phyloP scores from a whole-genome alignment of 2,329 filamentous ascomycete genomes.

The Apiospora koreana region DNA sequence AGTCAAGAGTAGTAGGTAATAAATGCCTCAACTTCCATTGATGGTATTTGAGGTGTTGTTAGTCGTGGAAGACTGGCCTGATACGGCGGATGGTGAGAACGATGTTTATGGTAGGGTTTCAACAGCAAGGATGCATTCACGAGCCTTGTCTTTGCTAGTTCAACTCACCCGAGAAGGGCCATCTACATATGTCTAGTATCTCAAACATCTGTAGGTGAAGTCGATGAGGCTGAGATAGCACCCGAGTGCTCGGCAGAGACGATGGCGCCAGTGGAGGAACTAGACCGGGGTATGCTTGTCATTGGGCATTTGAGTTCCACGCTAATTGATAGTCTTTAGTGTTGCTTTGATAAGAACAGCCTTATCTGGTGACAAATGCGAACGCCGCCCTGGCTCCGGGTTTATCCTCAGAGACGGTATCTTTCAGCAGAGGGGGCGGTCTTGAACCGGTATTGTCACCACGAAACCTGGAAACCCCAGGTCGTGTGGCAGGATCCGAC shows the following conservation, averaged over 20 bases:
- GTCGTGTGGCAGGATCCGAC: neutral
- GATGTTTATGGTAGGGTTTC: neutral
- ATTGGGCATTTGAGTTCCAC: neutral
- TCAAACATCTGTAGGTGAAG: neutral
- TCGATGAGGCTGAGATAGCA: neutral
- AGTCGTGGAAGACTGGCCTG: neutral
- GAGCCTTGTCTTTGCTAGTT: no score
- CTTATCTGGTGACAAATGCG: slow-evolving; percentile 8
- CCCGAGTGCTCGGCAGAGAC: neutral
- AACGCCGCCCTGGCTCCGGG: neutral
- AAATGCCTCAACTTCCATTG: neutral
- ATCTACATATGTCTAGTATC: no score
- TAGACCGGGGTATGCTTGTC: neutral
- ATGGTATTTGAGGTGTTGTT: neutral
- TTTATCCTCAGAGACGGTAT: neutral
- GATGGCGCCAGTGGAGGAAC: neutral
- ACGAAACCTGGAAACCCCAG: no score
- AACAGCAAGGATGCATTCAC: neutral
- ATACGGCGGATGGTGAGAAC: neutral
- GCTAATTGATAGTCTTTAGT: neutral
- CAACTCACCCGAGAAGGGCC: neutral
- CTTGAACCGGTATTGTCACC: neutral
- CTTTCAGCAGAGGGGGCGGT: neutral
- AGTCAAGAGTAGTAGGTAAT: neutral
- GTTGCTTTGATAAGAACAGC: neutral